A percentile compares a stretch with the other conserved stretches of the same genome.
These are phyloP conservation scores for Spizellomyces sp. DNA, from an alignment of 192 early-diverging fungal species.

Conservation along the genomic window DNA sequence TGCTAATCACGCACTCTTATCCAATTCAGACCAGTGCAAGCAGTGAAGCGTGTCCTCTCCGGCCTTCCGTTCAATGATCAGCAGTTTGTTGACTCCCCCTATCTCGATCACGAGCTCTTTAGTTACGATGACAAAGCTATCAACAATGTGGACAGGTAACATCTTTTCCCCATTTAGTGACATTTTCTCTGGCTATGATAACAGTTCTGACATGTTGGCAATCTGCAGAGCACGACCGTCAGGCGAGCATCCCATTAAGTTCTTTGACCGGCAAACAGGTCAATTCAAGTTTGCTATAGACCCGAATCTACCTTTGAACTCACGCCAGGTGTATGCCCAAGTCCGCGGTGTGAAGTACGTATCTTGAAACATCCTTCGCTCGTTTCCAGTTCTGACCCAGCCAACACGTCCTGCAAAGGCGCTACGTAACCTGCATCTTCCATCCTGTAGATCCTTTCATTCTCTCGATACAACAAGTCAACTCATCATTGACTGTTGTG, in stretches of 20 bases:
- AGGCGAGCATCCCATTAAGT: constrained; percentile 63
- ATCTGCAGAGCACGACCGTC: constrained; percentile 49
- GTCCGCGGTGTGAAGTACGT: too few relatives aligned
- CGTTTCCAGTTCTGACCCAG: too few relatives aligned
- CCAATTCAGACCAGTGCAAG: constrained; percentile 33
- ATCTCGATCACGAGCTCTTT: constrained; percentile 65
- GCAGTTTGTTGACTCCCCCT: constrained; percentile 64
- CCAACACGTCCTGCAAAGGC: constrained; percentile 31
- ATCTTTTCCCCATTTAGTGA: background rate
- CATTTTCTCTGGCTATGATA: background rate
- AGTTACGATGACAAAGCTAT: constrained; percentile 71
- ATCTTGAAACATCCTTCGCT: too few relatives aligned
- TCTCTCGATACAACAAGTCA: constrained; percentile 52
- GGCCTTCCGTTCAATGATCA: constrained; percentile 67
- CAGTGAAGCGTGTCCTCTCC: constrained; percentile 61
- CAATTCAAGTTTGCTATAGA: constrained; percentile 63
- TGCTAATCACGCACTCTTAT: background rate
- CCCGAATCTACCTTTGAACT: constrained; percentile 30
- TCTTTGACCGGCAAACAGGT: constrained; percentile 60
- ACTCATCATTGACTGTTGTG: background rate
- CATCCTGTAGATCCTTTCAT: constrained; percentile 74
- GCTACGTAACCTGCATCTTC: constrained; percentile 61
- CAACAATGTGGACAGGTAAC: constrained; percentile 63
- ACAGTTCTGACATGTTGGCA: background rate
- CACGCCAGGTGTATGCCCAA: too few relatives aligned